phyloP scores from a whole-genome alignment of 2,329 filamentous ascomycete genomes.

The Westerdykella sp. region DNA sequence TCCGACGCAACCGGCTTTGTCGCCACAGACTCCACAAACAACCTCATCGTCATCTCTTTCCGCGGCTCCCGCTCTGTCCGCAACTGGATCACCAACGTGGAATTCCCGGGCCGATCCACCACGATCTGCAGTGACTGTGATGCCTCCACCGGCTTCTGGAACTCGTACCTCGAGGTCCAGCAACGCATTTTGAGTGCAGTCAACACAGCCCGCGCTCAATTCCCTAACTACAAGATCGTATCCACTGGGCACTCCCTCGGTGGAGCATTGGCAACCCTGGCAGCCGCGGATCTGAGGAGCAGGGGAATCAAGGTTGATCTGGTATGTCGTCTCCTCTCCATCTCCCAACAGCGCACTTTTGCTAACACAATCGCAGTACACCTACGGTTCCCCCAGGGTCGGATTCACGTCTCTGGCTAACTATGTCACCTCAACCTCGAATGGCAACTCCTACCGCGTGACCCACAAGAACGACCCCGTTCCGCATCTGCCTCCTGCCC shows the following conservation, averaged over 20 bases:
- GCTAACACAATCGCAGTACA: conserved; percentile 40
- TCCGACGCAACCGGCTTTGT: conserved; percentile 46
- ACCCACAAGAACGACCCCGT: conserved; percentile 64
- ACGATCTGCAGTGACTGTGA: conserved; percentile 44
- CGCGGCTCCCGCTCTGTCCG: conserved; percentile 54
- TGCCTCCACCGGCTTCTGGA: conserved; percentile 54
- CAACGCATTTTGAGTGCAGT: conserved; percentile 41
- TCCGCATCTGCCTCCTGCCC: conserved; percentile 56
- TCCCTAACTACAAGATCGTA: conserved; percentile 51
- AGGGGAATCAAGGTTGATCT: conserved; percentile 48
- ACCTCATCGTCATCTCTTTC: conserved; percentile 54
- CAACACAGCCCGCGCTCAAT: conserved; percentile 36
- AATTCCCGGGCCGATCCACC: conserved; percentile 39
- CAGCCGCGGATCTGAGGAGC: conserved; percentile 50
- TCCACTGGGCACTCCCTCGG: conserved; percentile 66
- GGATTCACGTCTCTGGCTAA: conserved; percentile 52
- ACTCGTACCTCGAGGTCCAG: conserved; percentile 53
- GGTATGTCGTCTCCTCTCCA: conserved; percentile 6
- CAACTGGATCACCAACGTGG: conserved; percentile 56
- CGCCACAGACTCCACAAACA: conserved; percentile 42
- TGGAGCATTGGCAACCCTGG: conserved; percentile 57
- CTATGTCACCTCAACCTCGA: conserved; percentile 50
- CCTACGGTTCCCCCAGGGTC: conserved; percentile 61
- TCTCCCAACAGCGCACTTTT: neutral
- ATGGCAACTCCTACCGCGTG: conserved; percentile 53